These are phyloP conservation scores for Fusarium sp. DNA, from an alignment of 2,329 filamentous ascomycete genomes.

Conservation along the genomic window DNA sequence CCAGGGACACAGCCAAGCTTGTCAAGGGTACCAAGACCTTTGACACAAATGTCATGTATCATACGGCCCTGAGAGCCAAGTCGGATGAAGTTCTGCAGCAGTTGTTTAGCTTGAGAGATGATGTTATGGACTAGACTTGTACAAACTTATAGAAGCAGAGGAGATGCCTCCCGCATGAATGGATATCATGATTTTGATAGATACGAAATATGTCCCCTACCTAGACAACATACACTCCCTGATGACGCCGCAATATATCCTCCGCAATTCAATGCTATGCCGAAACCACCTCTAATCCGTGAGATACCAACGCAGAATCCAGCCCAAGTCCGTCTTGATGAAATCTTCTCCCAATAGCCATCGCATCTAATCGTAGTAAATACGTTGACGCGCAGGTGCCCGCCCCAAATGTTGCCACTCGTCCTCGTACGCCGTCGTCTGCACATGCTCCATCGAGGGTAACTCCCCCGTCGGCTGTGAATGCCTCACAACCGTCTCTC, in stretches of 20 bases:
- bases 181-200: conserved; percentile 13
- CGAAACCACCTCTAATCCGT: neutral
- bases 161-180: neutral
- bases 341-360: neutral
- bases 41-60: conserved; percentile 89
- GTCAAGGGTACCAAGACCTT: conserved; percentile 85
- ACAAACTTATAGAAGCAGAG: neutral
- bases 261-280: neutral
- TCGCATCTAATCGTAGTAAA: neutral
- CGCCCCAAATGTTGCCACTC: conserved; percentile 27
- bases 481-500: conserved; percentile 62
- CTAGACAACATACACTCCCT: neutral
- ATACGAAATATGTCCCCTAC: conserved; percentile 7
- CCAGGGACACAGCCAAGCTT: conserved; percentile 79
- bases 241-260: neutral
- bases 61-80: conserved; percentile 83
- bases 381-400: conserved; percentile 5
- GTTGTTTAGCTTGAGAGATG: conserved; percentile 83
- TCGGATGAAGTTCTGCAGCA: conserved; percentile 82
- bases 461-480: conserved; percentile 54
- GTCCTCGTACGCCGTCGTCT: conserved; percentile 22
- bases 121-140: conserved; percentile 67
- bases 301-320: neutral
- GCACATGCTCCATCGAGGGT: conserved; percentile 60
- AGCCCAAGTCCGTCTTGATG: neutral